Conservation (phyloP, 805 yeast genomes). For the Saccharomycopsis babjevae region DNA sequence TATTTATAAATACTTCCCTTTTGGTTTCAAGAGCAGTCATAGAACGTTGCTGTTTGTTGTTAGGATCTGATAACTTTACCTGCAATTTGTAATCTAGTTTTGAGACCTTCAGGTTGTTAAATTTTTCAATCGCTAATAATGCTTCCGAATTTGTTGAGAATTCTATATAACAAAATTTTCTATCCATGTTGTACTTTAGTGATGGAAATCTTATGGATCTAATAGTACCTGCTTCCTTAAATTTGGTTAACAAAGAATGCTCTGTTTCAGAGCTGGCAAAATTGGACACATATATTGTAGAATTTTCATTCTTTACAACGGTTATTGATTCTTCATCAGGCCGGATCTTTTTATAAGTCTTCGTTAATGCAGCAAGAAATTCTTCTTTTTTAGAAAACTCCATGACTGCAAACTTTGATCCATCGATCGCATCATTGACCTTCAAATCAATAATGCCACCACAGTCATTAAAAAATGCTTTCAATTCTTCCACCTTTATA, state of each 20-base stretch:
- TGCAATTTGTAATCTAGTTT: constrained; percentile 30
- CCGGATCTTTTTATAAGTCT: constrained; percentile 38
- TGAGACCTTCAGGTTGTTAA: constrained; percentile 31
- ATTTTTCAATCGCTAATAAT: constrained; percentile 28
- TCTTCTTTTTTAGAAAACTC: constrained; percentile 44
- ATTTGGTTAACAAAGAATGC: constrained; percentile 30
- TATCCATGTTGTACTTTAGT: constrained; percentile 38
- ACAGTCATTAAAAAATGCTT: constrained; percentile 45
- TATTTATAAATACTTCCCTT: constrained; percentile 46
- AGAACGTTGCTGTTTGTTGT: constrained; percentile 29
- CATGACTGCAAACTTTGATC: constrained; percentile 36
- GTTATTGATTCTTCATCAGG: constrained; percentile 29
- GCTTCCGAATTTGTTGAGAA: constrained; percentile 36
- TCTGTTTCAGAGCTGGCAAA: constrained; percentile 48
- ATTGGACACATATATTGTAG: constrained; percentile 65
- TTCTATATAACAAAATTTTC: constrained; percentile 72
- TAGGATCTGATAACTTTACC: constrained; percentile 56
- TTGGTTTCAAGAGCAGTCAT: constrained; percentile 41
- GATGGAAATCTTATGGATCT: constrained; percentile 56
- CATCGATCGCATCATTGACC: constrained; percentile 1
- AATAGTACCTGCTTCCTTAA: constrained; percentile 33
- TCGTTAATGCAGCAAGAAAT: constrained; percentile 51
- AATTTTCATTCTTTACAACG: constrained; percentile 35
- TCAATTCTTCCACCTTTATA: constrained; percentile 31
- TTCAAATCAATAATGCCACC: constrained; percentile 30